Base-by-base conservation (phyloP, 2,329 filamentous ascomycete genomes). In the Rachicladosporium sp. region DNA sequence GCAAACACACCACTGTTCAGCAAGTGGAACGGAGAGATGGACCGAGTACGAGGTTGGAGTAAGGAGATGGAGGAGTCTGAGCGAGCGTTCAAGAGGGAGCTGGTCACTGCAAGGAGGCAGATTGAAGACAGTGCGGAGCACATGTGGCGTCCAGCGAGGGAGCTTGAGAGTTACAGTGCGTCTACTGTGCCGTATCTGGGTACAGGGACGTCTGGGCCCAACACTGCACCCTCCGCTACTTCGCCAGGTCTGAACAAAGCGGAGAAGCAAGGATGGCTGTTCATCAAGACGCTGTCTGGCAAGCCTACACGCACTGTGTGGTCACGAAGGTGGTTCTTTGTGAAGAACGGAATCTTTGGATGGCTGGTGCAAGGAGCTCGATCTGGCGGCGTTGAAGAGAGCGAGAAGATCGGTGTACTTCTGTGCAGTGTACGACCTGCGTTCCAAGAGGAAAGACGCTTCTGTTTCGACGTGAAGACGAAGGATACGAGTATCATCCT, bases 391-490 rank as follows among this genome's bases (percentile, higher is more conserved):
- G 91, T 98, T 13, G 78, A 96, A 50, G 89, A 96, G 59, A 93
- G 87, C 35, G 91, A 98, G 53, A 87, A 93, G 63, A 93, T 94
- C 44, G 91, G 91, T 31, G 88, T 98, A 3, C 65, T 98, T 38
- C 76, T 98, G 31, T 98, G 91, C 65, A 93, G 85, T 53, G 82
- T 91, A 36, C 85, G 89, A 52, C 87, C 88, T 11, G 87, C 88
- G 1, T 82, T 93, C 37, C 80, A 85, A 49, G 91, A 98, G 62
- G 91, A 98, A 54, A 78, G 91, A 31, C 76, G 91, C 10, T 98
- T 96, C 62, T 96, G 91, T 58, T 95, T 98, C 53, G 91, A 98
- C 62, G 82, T 98, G 54, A 98, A 96, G 68, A 98, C 91, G 2
- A 98, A 95, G 61, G 93, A 85, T 54, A 83, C 83, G 46, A 91